Base-by-base conservation (phyloP, 2,329 filamentous ascomycete genomes). In the Whalleya microplaca region DNA sequence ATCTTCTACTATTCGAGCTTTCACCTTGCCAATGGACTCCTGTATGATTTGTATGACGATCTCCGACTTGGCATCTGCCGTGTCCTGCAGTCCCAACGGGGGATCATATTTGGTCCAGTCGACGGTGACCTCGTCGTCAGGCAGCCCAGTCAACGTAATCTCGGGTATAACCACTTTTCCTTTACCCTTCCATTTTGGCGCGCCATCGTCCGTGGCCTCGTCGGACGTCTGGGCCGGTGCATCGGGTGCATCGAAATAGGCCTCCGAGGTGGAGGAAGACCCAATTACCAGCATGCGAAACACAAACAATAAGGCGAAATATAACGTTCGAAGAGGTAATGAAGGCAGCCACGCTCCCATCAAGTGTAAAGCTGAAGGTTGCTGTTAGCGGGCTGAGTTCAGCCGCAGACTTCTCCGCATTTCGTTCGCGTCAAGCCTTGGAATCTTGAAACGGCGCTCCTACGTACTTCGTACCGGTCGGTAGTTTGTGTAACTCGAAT, bases 101-200 rank as follows among this genome's bases (percentile, higher is more conserved):
- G 80, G 79, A 2, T 76, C 72, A 59, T 80, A 82, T 48, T 73
- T 68, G 40, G 71, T 74, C 78, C 81, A 83, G 63, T 80, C 75
- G 32, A 75, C 69, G 2, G 69, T 60, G 2, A 61, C 53, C 44
- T 68, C 57, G 16, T 72, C 67, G 21, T 68, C 61, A 2, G 66
- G 56, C n/a, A 47, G 51, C 1, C 58, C 45, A 3, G 68, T 44
- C 18, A 23, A 32, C 21, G 52, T 42, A 8, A 23, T 20, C 12
- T 29, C 32, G 20, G 21, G 9, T 18, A 19, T 23, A 16, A 51
- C n/a, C 12, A 50, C 64, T 48, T 69, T 68, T 2, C 53, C 64
- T 45, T 67, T 68, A 4, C 62, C 64, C 27, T 68, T 67, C 61
- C 51, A 61, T 53, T 41, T 65, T 20, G 43, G 48, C 27, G 19